phyloP scores from a whole-genome alignment of 176 grass and related monocot genomes.

The Pharus latifolius region DNA sequence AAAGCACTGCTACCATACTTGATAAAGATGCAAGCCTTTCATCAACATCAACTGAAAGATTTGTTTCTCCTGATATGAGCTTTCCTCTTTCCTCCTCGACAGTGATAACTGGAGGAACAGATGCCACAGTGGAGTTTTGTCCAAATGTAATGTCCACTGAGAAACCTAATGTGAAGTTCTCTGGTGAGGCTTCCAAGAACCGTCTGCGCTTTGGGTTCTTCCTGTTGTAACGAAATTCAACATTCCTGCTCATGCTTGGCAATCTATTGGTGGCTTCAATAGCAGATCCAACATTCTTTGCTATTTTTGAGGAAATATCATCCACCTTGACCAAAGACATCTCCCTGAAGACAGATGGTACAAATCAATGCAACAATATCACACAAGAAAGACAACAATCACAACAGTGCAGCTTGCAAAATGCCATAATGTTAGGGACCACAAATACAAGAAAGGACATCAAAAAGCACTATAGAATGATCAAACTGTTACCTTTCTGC shows the following conservation, averaged over 20 bases:
- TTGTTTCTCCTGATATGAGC: slow-evolving; percentile 9
- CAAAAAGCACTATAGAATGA: not conserved
- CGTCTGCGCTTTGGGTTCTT: slow-evolving; percentile 80
- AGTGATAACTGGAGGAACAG: slow-evolving; percentile 19
- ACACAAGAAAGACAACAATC: slow-evolving; percentile 17
- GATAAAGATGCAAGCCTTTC: slow-evolving; percentile 67
- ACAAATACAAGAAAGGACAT: not conserved
- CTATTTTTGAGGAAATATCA: slow-evolving; percentile 53
- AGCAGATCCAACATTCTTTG: slow-evolving; percentile 67
- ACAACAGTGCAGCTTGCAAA: slow-evolving; percentile 27
- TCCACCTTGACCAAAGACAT: slow-evolving; percentile 68
- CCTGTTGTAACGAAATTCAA: slow-evolving; percentile 72
- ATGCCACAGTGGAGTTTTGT: slow-evolving; percentile 21
- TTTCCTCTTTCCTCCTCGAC: slow-evolving; percentile 36
- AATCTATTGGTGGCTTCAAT: slow-evolving; percentile 81
- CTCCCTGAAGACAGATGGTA: slow-evolving; percentile 37
- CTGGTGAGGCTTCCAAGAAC: slow-evolving; percentile 30
- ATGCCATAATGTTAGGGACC: not conserved
- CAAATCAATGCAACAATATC: slow-evolving; percentile 19
- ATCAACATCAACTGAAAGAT: slow-evolving; percentile 42
- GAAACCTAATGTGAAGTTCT: slow-evolving; percentile 22
- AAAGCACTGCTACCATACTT: slow-evolving; percentile 86
- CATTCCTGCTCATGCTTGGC: slow-evolving; percentile 36
- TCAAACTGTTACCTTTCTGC: slow-evolving; percentile 51
- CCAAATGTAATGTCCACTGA: slow-evolving; percentile 15